A percentile compares a stretch with the other conserved stretches of the same genome.
Conservation (phyloP, 208 protist species). For the Trypanosoma cruzi region DNA sequence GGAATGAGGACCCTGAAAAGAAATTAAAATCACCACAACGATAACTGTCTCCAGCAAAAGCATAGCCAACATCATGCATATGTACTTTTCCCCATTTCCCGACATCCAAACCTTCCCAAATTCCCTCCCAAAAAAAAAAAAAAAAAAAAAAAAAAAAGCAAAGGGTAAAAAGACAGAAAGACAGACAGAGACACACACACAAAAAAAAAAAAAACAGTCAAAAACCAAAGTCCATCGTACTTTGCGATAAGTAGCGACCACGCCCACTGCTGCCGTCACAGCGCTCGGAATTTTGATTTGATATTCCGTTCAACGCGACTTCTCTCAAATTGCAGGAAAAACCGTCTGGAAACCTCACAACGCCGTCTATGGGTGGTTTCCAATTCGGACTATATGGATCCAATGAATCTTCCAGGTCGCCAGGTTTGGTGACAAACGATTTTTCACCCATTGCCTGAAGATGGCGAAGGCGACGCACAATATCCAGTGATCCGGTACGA, state of each 20-base stretch:
- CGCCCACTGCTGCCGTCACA: not conserved
- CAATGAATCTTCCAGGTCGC: constrained; percentile 17
- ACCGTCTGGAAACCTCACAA: constrained; percentile 33
- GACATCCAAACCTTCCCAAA: too few relatives aligned
- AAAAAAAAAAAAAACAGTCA: constrained; percentile 16
- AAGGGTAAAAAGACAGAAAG: not conserved
- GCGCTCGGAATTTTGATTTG: not conserved
- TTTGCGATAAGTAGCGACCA: not conserved
- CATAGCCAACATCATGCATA: too few relatives aligned
- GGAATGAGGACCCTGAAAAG: not conserved
- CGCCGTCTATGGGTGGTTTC: constrained; percentile 15
- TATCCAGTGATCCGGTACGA: constrained; percentile 20
- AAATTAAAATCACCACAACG: too few relatives aligned
- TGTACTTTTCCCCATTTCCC: too few relatives aligned
- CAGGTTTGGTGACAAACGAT: constrained; percentile 1
- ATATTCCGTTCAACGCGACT: not conserved
- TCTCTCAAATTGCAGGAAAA: constrained; percentile 5
- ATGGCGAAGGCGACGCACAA: constrained; percentile 28
- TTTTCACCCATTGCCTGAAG: constrained; percentile 17
- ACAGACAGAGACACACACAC: not conserved
- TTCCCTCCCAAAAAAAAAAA: constrained; percentile 4
- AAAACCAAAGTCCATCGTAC: not conserved
- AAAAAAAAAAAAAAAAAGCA: constrained; percentile 16
- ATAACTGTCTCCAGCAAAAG: too few relatives aligned
- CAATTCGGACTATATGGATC: constrained; percentile 27